These are phyloP conservation scores for Colletotrichum kahawae DNA, from an alignment of 2,329 filamentous ascomycete species.

Conservation along the genomic window DNA sequence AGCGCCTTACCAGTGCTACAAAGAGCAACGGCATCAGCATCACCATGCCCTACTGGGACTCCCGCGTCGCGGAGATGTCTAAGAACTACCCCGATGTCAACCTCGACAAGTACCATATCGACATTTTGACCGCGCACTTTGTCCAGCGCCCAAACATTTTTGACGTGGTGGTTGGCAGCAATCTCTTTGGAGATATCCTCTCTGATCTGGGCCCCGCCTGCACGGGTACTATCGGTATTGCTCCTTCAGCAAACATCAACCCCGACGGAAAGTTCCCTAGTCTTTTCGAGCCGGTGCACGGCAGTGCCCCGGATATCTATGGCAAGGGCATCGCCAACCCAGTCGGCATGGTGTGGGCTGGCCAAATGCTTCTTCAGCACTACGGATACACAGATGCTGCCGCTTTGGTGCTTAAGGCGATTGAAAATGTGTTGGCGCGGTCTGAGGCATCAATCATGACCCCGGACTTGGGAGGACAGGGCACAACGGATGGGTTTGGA, in stretches of 20 bases:
- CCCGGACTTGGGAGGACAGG: conserved; percentile 34
- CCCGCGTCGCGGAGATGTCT: conserved; percentile 59
- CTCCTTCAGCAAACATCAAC: conserved; percentile 72
- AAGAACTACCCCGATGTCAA: conserved; percentile 65
- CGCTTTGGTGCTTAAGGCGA: conserved; percentile 61
- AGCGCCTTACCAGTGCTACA: conserved; percentile 66
- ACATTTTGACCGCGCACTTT: conserved; percentile 71
- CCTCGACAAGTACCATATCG: conserved; percentile 70
- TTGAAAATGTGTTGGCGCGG: conserved; percentile 67
- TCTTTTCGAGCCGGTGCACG: conserved; percentile 76
- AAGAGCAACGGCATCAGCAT: conserved; percentile 71
- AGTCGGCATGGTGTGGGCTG: conserved; percentile 71
- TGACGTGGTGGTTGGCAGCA: conserved; percentile 69
- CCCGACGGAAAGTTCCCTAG: conserved; percentile 58
- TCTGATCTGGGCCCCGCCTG: conserved; percentile 74
- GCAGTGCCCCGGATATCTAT: conserved; percentile 74
- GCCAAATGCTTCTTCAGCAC: conserved; percentile 79
- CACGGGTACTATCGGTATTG: conserved; percentile 75
- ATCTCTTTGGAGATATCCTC: conserved; percentile 69
- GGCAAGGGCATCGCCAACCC: conserved; percentile 77
- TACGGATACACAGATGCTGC: conserved; percentile 39
- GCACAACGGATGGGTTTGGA: conserved; percentile 28
- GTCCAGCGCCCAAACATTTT: conserved; percentile 62
- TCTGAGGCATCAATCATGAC: conserved; percentile 34
- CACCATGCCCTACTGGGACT: conserved; percentile 73